Conservation (phyloP, 371 early-diverging fungal species). For the Actinomortierella wolfii region DNA sequence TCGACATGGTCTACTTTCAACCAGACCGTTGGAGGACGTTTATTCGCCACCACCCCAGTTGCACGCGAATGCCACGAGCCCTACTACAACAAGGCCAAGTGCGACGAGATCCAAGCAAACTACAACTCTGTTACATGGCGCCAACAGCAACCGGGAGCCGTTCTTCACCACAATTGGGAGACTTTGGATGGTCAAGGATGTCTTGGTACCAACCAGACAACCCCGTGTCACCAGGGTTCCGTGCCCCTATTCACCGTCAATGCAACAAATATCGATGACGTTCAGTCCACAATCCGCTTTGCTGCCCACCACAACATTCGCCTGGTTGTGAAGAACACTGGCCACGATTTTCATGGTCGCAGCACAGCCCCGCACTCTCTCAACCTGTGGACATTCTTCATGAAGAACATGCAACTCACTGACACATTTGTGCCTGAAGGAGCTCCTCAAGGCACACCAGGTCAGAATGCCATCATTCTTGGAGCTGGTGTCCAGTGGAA, state of each 20-base stretch:
- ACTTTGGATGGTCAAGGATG: neutral
- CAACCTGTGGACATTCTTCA: conserved; percentile 48
- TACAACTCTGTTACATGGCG: conserved; percentile 15
- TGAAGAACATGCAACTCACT: conserved; percentile 39
- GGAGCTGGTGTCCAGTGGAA: conserved; percentile 20
- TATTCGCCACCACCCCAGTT: conserved; percentile 23
- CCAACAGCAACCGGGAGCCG: conserved; percentile 15
- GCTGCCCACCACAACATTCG: conserved; percentile 47
- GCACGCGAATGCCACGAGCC: conserved; percentile 29
- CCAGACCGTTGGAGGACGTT: conserved; percentile 9
- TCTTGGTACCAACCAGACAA: neutral
- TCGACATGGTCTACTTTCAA: conserved; percentile 15
- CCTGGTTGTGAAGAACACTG: conserved; percentile 55
- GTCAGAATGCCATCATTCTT: conserved; percentile 11
- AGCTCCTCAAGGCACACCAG: conserved; percentile 3
- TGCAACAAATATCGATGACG: conserved; percentile 21
- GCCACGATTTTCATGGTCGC: conserved; percentile 52
- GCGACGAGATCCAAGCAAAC: conserved; percentile 17
- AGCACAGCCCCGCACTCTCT: conserved; percentile 48
- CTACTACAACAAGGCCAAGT: conserved; percentile 16
- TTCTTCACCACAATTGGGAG: conserved; percentile 21
- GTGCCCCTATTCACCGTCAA: conserved; percentile 30
- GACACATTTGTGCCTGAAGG: conserved; percentile 25
- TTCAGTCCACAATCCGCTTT: conserved; percentile 46
- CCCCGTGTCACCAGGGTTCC: conserved; percentile 22